Evolutionary conservation across 2,329 filamentous ascomycete species (phyloP), one percentile per base, ranked within the genome.

Genomic region (Fusarium agapanthi): DNA sequence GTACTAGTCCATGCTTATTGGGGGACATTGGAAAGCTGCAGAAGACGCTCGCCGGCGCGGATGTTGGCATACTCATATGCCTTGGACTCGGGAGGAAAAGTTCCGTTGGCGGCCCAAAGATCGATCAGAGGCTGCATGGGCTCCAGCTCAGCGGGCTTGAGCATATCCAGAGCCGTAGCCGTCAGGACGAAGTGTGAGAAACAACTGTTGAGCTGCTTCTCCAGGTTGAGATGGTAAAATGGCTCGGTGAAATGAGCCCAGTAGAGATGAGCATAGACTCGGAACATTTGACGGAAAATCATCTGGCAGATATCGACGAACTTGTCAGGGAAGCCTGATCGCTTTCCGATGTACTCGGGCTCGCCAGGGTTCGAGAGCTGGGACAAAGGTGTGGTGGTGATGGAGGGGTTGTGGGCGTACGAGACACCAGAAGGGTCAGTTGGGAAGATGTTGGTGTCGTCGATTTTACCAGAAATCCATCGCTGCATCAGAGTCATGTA

Each of bases 221-320:
- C 91, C 15, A 93, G 85, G 84, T 93, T 94, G 73, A 95, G 87
- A 81, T 95, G 92, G 83, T 94, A 95, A 83, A 95, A 94, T 10
- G 92, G 93, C 75, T 94, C 92, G 68, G 91, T 85, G 83, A 94
- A 99, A 83, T 99, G 96, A 64, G 95, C 94, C 89, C 97, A 98
- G 86, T 99, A 99, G 69, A 99, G 90, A 83, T 99, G 96, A 53
- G 96, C 92, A 80, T 99, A 99, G 76, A 98, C 95, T 67, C 96
- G 93, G 87, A 99, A 98, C 92, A 99, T 98, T 84, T 98, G 96
- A 77, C 95, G 93, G 86, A 98, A 95, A 78, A 98, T 96, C 74
- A 92, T 92, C 86, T 97, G 95, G 86, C 95, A 96, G 76, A 97
- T 95, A 69, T 92, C 90, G 76, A 95, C 88, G 82, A 98, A 98